phyloP scores from a whole-genome alignment of 1,284 basidiomycete species.

The Mycosarcoma maydis region DNA sequence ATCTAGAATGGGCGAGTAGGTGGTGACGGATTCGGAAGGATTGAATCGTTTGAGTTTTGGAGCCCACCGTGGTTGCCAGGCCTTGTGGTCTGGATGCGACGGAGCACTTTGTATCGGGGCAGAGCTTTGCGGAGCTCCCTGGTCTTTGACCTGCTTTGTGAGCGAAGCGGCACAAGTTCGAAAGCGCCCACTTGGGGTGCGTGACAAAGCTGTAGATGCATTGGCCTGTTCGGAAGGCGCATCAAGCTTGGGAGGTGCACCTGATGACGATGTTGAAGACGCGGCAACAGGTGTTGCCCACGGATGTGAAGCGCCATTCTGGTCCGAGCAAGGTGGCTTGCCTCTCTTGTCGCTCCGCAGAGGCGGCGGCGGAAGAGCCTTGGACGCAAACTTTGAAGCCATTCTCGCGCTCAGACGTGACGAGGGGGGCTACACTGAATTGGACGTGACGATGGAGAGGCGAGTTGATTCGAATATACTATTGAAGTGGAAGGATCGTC shows the following conservation, averaged over 20 bases:
- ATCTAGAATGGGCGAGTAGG: constrained; percentile 21
- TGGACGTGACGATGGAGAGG: not conserved
- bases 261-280: not conserved
- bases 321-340: too few species aligned
- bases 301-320: not conserved
- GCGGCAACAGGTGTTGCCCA: not conserved
- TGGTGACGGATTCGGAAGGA: constrained; percentile 21
- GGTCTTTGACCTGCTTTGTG: constrained; percentile 7
- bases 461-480: not conserved
- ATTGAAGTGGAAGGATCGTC: not conserved
- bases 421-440: not conserved
- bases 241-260: not conserved
- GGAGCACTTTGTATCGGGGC: not conserved
- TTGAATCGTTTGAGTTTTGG: constrained; percentile 29
- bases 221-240: not conserved
- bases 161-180: constrained; percentile 22
- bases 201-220: not conserved
- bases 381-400: constrained; percentile 9
- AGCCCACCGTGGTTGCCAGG: constrained; percentile 42
- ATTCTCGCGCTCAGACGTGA: not conserved
- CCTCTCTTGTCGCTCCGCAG: too few species aligned
- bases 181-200: constrained; percentile 29
- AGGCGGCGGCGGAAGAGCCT: constrained; percentile 32
- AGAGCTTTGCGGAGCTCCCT: constrained; percentile 1
- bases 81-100: not conserved